These are phyloP conservation scores for Ophiostoma sp. DNA, from an alignment of 2,329 filamentous ascomycete genomes.

Conservation along the genomic window DNA sequence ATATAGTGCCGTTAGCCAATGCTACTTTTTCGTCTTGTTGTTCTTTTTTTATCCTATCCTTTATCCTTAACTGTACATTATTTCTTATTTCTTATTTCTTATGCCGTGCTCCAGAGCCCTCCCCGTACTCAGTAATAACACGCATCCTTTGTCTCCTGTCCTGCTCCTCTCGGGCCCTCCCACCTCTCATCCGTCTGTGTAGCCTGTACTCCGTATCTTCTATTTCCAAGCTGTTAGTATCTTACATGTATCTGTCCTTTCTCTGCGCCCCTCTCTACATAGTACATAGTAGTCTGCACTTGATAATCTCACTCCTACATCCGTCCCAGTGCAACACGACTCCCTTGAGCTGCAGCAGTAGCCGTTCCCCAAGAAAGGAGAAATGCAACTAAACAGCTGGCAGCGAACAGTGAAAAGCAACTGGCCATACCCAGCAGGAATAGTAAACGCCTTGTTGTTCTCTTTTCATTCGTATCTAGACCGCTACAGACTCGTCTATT, in stretches of 20 bases:
- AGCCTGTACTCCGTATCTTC: background rate
- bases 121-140: background rate
- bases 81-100: background rate
- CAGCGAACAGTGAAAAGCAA: background rate
- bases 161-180: background rate
- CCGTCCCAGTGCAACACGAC: conserved; percentile 3
- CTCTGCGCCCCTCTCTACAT: background rate
- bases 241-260: background rate
- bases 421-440: background rate
- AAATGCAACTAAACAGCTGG: background rate
- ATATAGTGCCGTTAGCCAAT: background rate
- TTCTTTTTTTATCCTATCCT: conserved; percentile 11
- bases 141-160: background rate
- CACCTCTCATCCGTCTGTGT: background rate
- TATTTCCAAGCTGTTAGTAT: background rate
- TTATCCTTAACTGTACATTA: background rate
- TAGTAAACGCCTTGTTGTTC: background rate
- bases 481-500: conserved; percentile 1
- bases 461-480: conserved; percentile 4
- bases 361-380: conserved; percentile 7
- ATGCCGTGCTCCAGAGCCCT: background rate
- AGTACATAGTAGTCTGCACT: background rate
- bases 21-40: conserved; percentile 10
- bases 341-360: conserved; percentile 8
- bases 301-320: background rate